Evolutionary conservation across 495 filamentous ascomycete genomes (phyloP).

Genomic region (Thermochaetoides thermophila): DNA sequence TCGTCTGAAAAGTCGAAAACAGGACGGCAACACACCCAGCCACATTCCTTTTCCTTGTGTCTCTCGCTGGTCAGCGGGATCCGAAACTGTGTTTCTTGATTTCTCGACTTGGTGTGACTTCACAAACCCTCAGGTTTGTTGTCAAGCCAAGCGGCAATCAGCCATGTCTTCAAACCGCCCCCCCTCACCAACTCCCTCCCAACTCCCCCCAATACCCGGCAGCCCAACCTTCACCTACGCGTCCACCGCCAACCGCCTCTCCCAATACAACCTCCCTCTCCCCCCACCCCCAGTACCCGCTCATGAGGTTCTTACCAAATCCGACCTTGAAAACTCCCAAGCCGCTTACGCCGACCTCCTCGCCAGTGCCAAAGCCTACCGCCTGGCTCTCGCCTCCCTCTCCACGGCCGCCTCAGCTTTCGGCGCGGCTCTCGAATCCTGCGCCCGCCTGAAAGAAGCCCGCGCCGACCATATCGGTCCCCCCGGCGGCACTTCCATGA

Average conservation of each 20-base stretch:
- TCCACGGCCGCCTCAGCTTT: slow-evolving; percentile 44
- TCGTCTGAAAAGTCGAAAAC: too few species aligned
- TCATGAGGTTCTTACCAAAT: slow-evolving; percentile 42
- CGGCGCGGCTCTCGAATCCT: slow-evolving; percentile 45
- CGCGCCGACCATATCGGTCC: slow-evolving; percentile 31
- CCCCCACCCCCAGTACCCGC: slow-evolving; percentile 40
- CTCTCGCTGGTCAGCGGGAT: too few species aligned
- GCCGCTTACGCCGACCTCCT: slow-evolving; percentile 45
- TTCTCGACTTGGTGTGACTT: too few species aligned
- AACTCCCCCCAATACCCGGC: slow-evolving; percentile 37
- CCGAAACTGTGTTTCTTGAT: too few species aligned
- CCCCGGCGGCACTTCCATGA: slow-evolving; percentile 18
- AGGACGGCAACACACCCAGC: too few species aligned
- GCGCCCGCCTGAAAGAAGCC: slow-evolving; percentile 48
- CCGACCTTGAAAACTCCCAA: slow-evolving; percentile 45
- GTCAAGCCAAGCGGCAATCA: too few species aligned
- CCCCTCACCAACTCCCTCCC: slow-evolving; percentile 32
- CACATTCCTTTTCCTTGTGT: too few species aligned
- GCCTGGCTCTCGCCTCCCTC: slow-evolving; percentile 39
- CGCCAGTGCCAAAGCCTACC: slow-evolving; percentile 43
- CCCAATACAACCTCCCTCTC: slow-evolving; percentile 40
- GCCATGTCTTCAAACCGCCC: slow-evolving; percentile 16
- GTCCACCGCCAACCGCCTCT: slow-evolving; percentile 42
- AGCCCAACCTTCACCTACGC: slow-evolving; percentile 48
- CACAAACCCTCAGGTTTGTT: too few species aligned